These are phyloP conservation scores for Termitomyces eurrhizus DNA, from an alignment of 768 basidiomycete species.

Conservation along the genomic window DNA sequence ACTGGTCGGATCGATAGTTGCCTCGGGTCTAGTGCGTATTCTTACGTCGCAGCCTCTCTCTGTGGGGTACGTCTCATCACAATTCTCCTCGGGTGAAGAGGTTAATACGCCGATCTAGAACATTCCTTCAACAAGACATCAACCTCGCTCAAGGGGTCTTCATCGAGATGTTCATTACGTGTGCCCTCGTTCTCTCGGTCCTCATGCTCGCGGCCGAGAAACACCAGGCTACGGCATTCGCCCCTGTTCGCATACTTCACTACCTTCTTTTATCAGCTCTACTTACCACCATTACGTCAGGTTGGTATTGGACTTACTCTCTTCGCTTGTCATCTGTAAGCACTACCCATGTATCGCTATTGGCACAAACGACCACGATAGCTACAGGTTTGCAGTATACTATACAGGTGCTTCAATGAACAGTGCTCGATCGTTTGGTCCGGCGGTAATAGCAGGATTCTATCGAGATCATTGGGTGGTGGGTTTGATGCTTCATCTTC, in stretches of 20 bases:
- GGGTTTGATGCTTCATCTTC: constrained; percentile 18
- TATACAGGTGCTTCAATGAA: constrained; percentile 71
- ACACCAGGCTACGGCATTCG: constrained; percentile 60
- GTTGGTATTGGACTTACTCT: constrained; percentile 64
- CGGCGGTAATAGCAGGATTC: constrained; percentile 64
- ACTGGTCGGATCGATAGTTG: constrained; percentile 54
- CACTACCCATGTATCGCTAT: neutral
- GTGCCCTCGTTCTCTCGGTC: constrained; percentile 55
- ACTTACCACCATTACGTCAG: constrained; percentile 24
- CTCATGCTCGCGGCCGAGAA: constrained; percentile 74
- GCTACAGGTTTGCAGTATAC: constrained; percentile 48
- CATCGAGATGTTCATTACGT: constrained; percentile 70
- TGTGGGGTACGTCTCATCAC: constrained; percentile 43
- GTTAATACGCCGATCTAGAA: constrained; percentile 32
- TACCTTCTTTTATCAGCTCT: neutral
- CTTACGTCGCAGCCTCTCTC: constrained; percentile 52
- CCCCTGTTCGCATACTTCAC: constrained; percentile 41
- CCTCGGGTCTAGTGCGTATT: constrained; percentile 49
- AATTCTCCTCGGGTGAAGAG: constrained; percentile 1
- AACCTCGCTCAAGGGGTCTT: constrained; percentile 59
- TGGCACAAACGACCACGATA: neutral
- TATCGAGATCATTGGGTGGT: constrained; percentile 60
- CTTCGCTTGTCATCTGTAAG: constrained; percentile 59
- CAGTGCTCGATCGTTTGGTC: constrained; percentile 66
- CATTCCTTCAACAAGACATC: constrained; percentile 39